A percentile compares a stretch with the other conserved stretches of the same genome.
Conservation (phyloP, 306 rosid species). For the Abrus pulchellus region DNA sequence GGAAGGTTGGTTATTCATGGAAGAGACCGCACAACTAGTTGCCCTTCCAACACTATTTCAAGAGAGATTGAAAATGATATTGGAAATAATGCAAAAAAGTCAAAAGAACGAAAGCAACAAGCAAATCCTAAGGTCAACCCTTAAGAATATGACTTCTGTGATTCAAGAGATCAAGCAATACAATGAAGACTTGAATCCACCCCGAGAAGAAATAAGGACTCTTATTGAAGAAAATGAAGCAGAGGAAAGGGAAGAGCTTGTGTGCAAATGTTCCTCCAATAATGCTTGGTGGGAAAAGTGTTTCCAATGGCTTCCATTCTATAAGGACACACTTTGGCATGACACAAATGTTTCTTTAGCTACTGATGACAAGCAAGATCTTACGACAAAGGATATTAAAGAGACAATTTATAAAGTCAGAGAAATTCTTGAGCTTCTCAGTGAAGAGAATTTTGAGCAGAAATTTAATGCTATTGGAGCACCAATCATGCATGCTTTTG, state of each 20-base stretch:
- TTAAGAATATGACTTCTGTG: constrained; percentile 13
- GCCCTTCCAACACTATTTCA: not conserved
- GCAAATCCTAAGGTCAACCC: constrained; percentile 5
- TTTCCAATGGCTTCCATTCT: not conserved
- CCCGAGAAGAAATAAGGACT: constrained; percentile 41
- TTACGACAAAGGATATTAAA: constrained; percentile 36
- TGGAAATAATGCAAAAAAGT: constrained; percentile 10
- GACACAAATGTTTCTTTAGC: not conserved
- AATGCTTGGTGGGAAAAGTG: constrained; percentile 12
- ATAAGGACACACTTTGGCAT: not conserved
- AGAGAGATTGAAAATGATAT: not conserved
- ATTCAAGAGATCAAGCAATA: constrained; percentile 39
- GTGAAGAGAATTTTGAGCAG: not conserved
- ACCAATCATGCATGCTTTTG: not conserved
- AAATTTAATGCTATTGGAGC: not conserved
- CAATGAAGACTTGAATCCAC: constrained; percentile 33
- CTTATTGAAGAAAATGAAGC: constrained; percentile 23
- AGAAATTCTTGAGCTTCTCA: constrained; percentile 20
- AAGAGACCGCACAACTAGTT: not conserved
- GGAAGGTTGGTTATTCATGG: constrained; percentile 1
- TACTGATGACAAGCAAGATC: not conserved
- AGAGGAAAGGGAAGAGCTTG: not conserved
- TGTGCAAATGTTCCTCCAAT: not conserved
- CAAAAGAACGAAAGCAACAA: not conserved
- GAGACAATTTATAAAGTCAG: constrained; percentile 35